Evolutionary conservation across 1,284 basidiomycete species (phyloP).

Genomic region (Naganishia albida): DNA sequence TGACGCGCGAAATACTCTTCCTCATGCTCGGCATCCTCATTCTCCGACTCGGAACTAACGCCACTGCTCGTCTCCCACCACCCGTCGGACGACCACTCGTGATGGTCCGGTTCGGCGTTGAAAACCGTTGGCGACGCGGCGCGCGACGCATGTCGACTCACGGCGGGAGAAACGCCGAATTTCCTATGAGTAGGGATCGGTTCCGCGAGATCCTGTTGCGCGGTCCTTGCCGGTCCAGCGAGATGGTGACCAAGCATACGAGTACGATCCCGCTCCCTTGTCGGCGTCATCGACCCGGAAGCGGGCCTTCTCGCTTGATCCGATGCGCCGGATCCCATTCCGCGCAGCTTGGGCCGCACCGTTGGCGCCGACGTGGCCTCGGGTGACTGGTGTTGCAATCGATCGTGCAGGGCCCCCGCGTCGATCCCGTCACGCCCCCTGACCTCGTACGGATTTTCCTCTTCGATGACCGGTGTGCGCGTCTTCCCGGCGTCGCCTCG

Average conservation of each 20-base stretch:
- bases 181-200: background rate
- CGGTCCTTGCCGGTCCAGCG: background rate
- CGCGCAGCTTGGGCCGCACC: background rate
- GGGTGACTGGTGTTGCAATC: background rate
- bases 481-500: conserved; percentile 25
- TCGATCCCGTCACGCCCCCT: conserved; percentile 1
- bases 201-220: too few species aligned
- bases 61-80: conserved; percentile 31
- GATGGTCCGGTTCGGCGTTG: background rate
- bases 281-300: conserved; percentile 4
- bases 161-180: background rate
- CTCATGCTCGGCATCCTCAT: conserved; percentile 38
- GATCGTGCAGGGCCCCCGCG: too few species aligned
- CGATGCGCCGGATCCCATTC: background rate
- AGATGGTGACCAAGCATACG: background rate
- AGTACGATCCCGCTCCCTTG: conserved; percentile 4
- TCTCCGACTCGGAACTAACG: conserved; percentile 35
- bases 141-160: conserved; percentile 19
- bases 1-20: conserved; percentile 34
- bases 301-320: too few species aligned
- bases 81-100: conserved; percentile 18
- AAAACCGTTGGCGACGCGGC: conserved; percentile 14
- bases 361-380: background rate
- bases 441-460: conserved; percentile 20
- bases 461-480: conserved; percentile 20